Base-by-base conservation (phyloP, 768 basidiomycete genomes). In the Imleria badia region DNA sequence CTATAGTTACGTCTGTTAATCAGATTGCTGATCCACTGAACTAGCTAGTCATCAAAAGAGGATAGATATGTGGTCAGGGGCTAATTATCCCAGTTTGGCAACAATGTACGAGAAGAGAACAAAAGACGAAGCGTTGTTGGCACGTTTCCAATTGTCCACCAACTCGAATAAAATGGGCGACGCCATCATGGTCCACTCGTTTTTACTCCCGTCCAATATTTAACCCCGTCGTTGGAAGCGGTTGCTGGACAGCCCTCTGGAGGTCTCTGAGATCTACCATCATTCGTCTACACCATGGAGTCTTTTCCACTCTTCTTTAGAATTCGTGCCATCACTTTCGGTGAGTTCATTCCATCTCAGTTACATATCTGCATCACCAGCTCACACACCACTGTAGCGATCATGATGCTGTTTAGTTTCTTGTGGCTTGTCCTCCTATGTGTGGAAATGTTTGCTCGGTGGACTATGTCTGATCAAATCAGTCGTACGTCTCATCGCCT, bases 361-460 rank as follows among this genome's bases (percentile, higher is more conserved):
- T 17, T 11, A 9, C 17, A 6, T 41, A 1, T 30, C 19, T 3
- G n/a, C 11, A 22, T 45, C 34, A 9, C 30, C 15, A 17, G 12
- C 43, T 61, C 38, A 58, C 22, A n/a, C 13, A 15, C 0, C 44
- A 6, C 45, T 33, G 3, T 33, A 85, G 83, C 71, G 1, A 69
- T 73, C 50, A 76, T 79, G 35, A 68, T 74, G 35, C 39, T 78
- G 51, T 56, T 78, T 17, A 75, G 77, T 61, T 71, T 84, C 53
- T 46, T 81, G 39, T 84, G 81, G 79, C 72, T 75, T 33, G 65
- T 76, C 17, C 55, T 82, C 48, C 62, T 83, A 33, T 82, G 70
- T 45, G 63, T 82, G 12, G 72, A 78, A 48, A 59, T 77, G 3
- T 84, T 73, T 54, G 55, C 72, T 33, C 74, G 78, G 44, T 82